These are phyloP conservation scores for Biancaea sappan DNA, from an alignment of 306 rosid species.

Conservation along the genomic window DNA sequence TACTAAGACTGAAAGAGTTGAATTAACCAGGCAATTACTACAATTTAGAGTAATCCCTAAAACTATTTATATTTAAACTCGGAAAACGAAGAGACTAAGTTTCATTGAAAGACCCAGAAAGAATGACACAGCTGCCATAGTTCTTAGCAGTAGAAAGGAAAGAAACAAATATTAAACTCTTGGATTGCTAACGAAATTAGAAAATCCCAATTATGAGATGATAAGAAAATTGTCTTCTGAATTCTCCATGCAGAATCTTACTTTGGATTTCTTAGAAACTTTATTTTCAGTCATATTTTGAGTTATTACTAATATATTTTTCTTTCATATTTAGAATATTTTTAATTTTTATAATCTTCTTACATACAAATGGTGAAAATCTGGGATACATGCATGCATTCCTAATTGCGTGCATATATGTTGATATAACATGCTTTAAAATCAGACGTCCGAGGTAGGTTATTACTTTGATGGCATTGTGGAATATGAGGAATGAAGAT, in stretches of 20 bases:
- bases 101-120: too few species aligned
- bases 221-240: too few species aligned
- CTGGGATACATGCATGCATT: constrained; percentile 4
- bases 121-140: too few species aligned
- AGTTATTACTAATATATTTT: neutral
- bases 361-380: constrained; percentile 1
- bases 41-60: too few species aligned
- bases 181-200: too few species aligned
- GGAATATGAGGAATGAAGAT: neutral
- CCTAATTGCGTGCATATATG: constrained; percentile 10
- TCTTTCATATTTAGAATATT: neutral
- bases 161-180: too few species aligned
- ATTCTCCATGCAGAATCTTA: neutral
- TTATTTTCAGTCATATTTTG: neutral
- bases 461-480: constrained; percentile 18
- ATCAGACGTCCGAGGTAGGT: constrained; percentile 20
- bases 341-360: constrained; percentile 9
- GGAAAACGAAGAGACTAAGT: too few species aligned
- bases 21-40: too few species aligned
- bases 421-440: constrained; percentile 22
- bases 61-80: too few species aligned
- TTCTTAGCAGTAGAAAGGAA: too few species aligned
- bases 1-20: too few species aligned
- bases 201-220: too few species aligned
- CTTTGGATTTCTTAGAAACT: neutral